phyloP scores from a whole-genome alignment of 345 rosid genomes.

The Acer saccharum region DNA sequence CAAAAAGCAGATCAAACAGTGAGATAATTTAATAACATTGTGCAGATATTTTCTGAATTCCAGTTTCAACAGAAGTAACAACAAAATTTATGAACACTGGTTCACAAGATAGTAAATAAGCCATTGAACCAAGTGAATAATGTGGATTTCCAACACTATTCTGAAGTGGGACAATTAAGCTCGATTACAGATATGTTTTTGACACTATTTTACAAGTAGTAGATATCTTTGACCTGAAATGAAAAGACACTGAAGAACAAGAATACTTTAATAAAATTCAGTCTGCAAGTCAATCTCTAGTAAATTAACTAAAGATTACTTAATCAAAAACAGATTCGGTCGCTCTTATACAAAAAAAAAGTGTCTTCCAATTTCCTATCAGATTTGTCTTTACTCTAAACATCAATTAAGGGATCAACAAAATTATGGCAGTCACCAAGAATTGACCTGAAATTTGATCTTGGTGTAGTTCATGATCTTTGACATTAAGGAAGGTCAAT shows the following conservation, averaged over 20 bases:
- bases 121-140: not conserved
- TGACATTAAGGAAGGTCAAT: not conserved
- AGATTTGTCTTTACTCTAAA: not conserved
- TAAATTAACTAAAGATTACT: not conserved
- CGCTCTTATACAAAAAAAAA: not conserved
- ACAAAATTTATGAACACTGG: not conserved
- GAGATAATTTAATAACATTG: not conserved
- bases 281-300: too few relatives aligned
- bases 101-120: not conserved
- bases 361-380: not conserved
- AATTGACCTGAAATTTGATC: not conserved
- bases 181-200: not conserved
- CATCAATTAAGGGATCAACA: not conserved
- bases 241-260: constrained; percentile 7
- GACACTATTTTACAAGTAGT: not conserved
- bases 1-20: not conserved
- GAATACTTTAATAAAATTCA: not conserved
- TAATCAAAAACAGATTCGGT: not conserved
- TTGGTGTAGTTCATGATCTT: not conserved
- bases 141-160: not conserved
- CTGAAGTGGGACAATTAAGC: not conserved
- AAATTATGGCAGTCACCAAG: not conserved
- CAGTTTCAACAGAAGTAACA: not conserved
- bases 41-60: not conserved
- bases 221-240: not conserved